Evolutionary conservation across 805 yeast species (phyloP).

Genomic region (Brettanomyces custersianus): DNA sequence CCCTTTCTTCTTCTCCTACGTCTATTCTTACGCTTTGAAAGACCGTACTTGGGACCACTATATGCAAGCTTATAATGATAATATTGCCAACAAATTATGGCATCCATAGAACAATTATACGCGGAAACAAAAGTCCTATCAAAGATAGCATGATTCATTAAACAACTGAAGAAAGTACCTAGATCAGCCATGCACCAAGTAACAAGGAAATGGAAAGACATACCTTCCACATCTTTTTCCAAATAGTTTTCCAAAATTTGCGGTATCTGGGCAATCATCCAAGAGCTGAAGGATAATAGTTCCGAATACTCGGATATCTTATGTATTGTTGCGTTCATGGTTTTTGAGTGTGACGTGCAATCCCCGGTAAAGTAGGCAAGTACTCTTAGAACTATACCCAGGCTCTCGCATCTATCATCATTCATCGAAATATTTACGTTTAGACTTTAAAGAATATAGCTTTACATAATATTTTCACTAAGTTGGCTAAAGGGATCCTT

Average conservation of each 20-base stretch:
- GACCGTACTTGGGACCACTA: constrained; percentile 23
- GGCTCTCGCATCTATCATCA: constrained; percentile 9
- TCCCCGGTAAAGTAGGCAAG: constrained; percentile 10
- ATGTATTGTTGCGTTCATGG: not conserved
- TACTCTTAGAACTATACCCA: constrained; percentile 10
- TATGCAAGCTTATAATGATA: constrained; percentile 38
- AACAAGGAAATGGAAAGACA: constrained; percentile 48
- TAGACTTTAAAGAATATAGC: no score
- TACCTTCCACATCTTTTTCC: constrained; percentile 57
- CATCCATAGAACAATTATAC: constrained; percentile 41
- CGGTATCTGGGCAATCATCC: constrained; percentile 72
- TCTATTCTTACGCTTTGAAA: constrained; percentile 14
- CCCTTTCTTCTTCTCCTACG: constrained; percentile 10
- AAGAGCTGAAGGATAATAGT: constrained; percentile 39
- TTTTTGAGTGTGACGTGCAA: constrained; percentile 3
- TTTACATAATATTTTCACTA: no score
- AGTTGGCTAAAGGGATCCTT: no score
- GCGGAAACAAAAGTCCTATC: constrained; percentile 38
- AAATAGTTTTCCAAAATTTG: constrained; percentile 54
- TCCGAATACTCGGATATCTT: constrained; percentile 20
- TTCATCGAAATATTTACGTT: no score
- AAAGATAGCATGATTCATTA: constrained; percentile 38
- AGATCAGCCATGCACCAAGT: constrained; percentile 63
- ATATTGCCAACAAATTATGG: constrained; percentile 35
- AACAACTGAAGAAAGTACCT: constrained; percentile 41